Percentiles rank a stretch among this genome's conserved stretches.
Evolutionary conservation across 352 stramenopile genomes (phyloP).

Genomic region (Aphanomyces euteiches): DNA sequence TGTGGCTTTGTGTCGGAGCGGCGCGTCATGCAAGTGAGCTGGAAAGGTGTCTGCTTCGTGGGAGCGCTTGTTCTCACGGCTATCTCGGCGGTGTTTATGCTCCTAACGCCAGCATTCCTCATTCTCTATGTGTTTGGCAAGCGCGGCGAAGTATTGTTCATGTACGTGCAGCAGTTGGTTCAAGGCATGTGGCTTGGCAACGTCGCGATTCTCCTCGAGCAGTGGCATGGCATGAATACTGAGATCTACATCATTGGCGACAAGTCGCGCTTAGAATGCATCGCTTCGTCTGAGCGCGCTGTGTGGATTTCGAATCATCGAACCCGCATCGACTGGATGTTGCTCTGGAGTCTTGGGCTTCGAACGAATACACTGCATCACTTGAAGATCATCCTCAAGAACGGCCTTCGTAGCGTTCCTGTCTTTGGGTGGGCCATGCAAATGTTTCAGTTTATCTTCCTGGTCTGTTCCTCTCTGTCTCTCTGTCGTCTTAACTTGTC

Average conservation of each 20-base stretch:
- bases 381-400: slow-evolving; percentile 75
- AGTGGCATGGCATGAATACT: slow-evolving; percentile 58
- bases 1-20: no score
- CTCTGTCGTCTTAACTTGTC: background rate
- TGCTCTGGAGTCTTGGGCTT: slow-evolving; percentile 67
- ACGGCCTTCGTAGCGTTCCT: slow-evolving; percentile 58
- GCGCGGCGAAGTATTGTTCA: slow-evolving; percentile 29
- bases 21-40: slow-evolving; percentile 33
- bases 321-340: slow-evolving; percentile 83
- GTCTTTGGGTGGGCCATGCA: slow-evolving; percentile 86
- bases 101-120: slow-evolving; percentile 60
- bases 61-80: slow-evolving; percentile 49
- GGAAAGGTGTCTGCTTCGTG: slow-evolving; percentile 50
- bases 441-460: slow-evolving; percentile 81
- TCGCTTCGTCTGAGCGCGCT: slow-evolving; percentile 44
- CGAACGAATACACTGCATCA: slow-evolving; percentile 48
- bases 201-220: slow-evolving; percentile 61
- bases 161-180: slow-evolving; percentile 35
- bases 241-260: slow-evolving; percentile 39
- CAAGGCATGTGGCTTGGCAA: slow-evolving; percentile 79
- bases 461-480: slow-evolving; percentile 36
- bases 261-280: background rate
- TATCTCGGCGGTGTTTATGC: slow-evolving; percentile 47
- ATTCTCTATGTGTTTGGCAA: slow-evolving; percentile 32
- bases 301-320: slow-evolving; percentile 78